Evolutionary conservation across 2,329 filamentous ascomycete species (phyloP).

Genomic region (Colletotrichum orchidophilum): DNA sequence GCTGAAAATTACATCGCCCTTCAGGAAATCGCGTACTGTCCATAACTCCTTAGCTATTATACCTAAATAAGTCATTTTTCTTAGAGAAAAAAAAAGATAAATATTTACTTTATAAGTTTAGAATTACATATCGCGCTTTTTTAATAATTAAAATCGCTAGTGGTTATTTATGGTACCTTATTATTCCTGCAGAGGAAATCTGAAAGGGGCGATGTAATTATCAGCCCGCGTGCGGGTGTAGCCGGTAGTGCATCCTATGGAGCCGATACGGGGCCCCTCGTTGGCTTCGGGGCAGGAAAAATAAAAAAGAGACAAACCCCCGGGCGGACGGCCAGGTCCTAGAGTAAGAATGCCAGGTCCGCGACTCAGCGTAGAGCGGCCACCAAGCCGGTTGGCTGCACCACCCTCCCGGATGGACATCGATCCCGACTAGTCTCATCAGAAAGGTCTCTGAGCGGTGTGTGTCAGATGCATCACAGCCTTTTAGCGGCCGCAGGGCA

Average conservation of each 20-base stretch:
- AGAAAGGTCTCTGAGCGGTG: conserved; percentile 31
- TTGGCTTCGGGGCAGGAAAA: not conserved
- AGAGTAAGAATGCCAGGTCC: not conserved
- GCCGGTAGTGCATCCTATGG: conserved; percentile 2
- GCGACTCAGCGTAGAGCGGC: conserved; percentile 1
- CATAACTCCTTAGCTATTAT: too few species aligned
- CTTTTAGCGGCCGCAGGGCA: conserved; percentile 28
- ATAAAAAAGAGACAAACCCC: not conserved
- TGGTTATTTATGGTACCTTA: too few species aligned
- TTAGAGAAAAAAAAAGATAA: too few species aligned
- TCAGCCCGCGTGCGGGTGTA: conserved; percentile 15
- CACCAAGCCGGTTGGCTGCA: conserved; percentile 12
- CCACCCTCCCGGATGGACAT: not conserved
- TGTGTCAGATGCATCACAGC: conserved; percentile 33
- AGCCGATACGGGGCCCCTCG: not conserved
- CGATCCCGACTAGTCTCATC: conserved; percentile 26
- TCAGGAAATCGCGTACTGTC: too few species aligned
- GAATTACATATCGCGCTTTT: too few species aligned
- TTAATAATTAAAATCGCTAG: too few species aligned
- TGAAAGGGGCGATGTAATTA: too few species aligned
- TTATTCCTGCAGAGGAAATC: too few species aligned
- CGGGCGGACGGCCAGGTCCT: not conserved
- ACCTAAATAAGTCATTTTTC: too few species aligned
- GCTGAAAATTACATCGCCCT: too few species aligned
- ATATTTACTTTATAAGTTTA: too few species aligned